Evolutionary conservation across 441 rosid genomes (phyloP).

Genomic region (Kokia cookei): DNA sequence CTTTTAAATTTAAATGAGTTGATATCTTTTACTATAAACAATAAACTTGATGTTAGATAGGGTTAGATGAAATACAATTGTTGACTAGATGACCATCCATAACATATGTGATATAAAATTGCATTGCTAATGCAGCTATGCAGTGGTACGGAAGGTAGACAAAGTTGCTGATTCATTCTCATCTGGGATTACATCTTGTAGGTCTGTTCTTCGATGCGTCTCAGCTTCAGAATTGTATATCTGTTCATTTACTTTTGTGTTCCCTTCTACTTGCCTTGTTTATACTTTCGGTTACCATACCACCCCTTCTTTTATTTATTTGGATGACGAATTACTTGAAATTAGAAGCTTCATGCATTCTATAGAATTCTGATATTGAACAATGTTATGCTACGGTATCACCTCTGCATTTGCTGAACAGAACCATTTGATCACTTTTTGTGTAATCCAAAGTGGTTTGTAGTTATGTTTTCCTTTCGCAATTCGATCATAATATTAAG

Average conservation of each 20-base stretch:
- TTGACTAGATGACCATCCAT: conserved; percentile 1
- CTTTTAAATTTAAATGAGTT: background rate
- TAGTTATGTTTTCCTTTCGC: background rate
- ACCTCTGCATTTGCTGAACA: background rate
- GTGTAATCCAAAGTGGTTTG: background rate
- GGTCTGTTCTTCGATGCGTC: conserved; percentile 30
- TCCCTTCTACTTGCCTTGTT: background rate
- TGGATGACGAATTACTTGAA: background rate
- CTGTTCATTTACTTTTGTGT: background rate
- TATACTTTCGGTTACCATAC: background rate
- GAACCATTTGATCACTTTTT: background rate
- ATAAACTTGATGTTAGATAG: background rate
- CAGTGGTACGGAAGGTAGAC: conserved; percentile 65
- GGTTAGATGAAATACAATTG: background rate
- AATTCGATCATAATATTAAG: background rate
- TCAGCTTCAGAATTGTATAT: background rate
- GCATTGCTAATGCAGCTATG: conserved; percentile 34
- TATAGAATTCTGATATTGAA: background rate
- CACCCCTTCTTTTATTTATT: background rate
- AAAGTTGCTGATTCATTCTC: conserved; percentile 42
- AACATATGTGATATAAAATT: background rate
- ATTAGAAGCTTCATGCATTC: background rate
- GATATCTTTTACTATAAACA: background rate
- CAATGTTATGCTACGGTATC: background rate
- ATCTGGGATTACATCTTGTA: conserved; percentile 34